Evolutionary conservation across 768 basidiomycete genomes (phyloP), one percentile per base, ranked within the genome.

Genomic region (Zangia roseola): DNA sequence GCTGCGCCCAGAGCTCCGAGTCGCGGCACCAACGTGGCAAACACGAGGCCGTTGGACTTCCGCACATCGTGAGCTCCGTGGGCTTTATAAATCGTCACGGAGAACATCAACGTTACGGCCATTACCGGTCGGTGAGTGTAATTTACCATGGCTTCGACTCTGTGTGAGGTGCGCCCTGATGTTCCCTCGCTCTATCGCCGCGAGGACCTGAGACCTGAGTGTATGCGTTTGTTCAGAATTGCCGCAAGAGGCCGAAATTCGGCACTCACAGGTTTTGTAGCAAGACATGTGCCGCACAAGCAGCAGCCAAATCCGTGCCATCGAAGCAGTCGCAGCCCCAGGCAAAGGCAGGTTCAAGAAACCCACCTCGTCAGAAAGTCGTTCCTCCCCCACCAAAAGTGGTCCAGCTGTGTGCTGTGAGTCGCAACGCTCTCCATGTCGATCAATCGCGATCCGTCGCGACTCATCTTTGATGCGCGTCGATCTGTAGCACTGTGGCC

Each of bases 221-320:
- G 9, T 10, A 19, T 31, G 14, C 31, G 6, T 47, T 21, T 13
- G 0, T 25, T 31, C 45, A 84, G 83, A 73, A 73, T 37, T 86
- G 83, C 57, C 76, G 78, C 58, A 50, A 72, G 34, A 74, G 71
- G 41, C 80, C 79, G n/a, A 83, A 82, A 61, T 78, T 73, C 44
- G 65, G 69, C 41, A 72, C 73, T 23, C 81, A 82, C 66, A 73
- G 71, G 16, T 84, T 74, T 56, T 84, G 82, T 52, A 70, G 80
- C 47, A 82, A 77, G 64, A 76, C 74, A 10, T 84, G 82, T 53
- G 70, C 71, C 9, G 74, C 79, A 23, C 56, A 78, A 73, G 68
- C 65, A 25, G 59, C 54, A 14, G 38, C 55, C n/a, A 52, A 47
- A n/a, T 40, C 55, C 43, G 42, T 46, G 17, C 40, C 34, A 12